Conservation (phyloP, 805 yeast genomes). For the Vanderwaltozyma yarrowii region DNA sequence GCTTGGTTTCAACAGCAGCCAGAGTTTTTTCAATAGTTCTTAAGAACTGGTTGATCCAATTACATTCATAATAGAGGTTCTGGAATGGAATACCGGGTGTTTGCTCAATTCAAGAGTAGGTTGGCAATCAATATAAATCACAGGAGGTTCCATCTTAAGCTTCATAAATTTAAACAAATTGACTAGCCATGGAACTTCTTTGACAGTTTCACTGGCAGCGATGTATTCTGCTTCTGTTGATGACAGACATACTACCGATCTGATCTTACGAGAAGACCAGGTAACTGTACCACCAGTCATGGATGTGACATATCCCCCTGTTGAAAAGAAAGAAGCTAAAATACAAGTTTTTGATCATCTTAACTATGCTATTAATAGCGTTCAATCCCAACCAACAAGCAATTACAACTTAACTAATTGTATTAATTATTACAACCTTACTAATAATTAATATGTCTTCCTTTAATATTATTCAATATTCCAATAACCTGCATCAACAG, state of each 20-base stretch:
- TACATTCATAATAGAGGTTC: too few relatives aligned
- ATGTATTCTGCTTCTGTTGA: constrained; percentile 8
- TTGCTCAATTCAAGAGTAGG: constrained; percentile 3
- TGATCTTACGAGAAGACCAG: constrained; percentile 10
- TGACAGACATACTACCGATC: constrained; percentile 4
- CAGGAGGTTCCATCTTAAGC: neutral
- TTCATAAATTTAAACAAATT: constrained; percentile 3
- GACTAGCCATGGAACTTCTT: constrained; percentile 4
- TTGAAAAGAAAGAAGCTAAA: constrained; percentile 6
- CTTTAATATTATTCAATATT: too few relatives aligned
- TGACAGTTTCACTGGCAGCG: constrained; percentile 5
- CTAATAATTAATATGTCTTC: too few relatives aligned
- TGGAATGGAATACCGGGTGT: constrained; percentile 4
- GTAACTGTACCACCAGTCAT: constrained; percentile 7
- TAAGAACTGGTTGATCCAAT: too few relatives aligned
- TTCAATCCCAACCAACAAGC: too few relatives aligned
- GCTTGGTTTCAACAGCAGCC: too few relatives aligned
- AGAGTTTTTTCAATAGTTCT: too few relatives aligned
- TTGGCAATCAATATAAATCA: constrained; percentile 3
- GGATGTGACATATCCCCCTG: constrained; percentile 6
- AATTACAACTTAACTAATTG: too few relatives aligned
- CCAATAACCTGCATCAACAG: too few relatives aligned
- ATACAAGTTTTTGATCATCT: too few relatives aligned
- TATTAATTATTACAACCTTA: too few relatives aligned
- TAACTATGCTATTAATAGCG: too few relatives aligned